Percentiles rank a stretch among this genome's conserved stretches.
Conservation (phyloP, 208 protist species). For the Trypanosomatidae sp. region DNA sequence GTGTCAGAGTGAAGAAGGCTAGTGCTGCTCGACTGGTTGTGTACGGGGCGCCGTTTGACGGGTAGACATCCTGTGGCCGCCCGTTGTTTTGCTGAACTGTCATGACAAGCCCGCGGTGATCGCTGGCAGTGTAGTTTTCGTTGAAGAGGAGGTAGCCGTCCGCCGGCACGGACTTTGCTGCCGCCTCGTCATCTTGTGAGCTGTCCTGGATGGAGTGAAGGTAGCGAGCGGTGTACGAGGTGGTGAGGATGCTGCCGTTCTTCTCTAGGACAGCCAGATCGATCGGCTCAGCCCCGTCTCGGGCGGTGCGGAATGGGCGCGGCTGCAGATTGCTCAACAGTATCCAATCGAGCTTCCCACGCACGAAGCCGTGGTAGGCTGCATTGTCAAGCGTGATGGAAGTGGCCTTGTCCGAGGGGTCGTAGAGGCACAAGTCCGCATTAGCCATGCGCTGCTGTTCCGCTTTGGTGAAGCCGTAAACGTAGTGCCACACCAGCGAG, state of each 20-base stretch:
- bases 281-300: constrained; percentile 26
- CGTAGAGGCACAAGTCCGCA: constrained; percentile 63
- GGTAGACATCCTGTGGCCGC: constrained; percentile 41
- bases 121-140: constrained; percentile 52
- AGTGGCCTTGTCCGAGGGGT: constrained; percentile 61
- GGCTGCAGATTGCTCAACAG: constrained; percentile 66
- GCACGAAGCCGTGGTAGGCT: constrained; percentile 56
- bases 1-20: constrained; percentile 32
- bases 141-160: constrained; percentile 81
- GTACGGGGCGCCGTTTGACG: constrained; percentile 46
- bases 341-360: constrained; percentile 79
- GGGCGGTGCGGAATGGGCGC: constrained; percentile 15
- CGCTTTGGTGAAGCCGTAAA: constrained; percentile 60
- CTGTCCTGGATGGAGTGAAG: constrained; percentile 21
- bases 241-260: constrained; percentile 23
- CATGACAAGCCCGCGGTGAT: constrained; percentile 74
- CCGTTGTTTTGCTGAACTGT: constrained; percentile 44
- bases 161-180: constrained; percentile 14
- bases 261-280: constrained; percentile 31
- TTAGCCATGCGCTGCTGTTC: constrained; percentile 45
- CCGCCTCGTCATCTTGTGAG: constrained; percentile 12
- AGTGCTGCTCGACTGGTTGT: constrained; percentile 29
- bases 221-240: constrained; percentile 23
- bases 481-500: constrained; percentile 41
- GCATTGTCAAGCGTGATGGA: constrained; percentile 69